Evolutionary conservation across 2,329 filamentous ascomycete genomes (phyloP).

Genomic region (Chrysoporthe puriensis): DNA sequence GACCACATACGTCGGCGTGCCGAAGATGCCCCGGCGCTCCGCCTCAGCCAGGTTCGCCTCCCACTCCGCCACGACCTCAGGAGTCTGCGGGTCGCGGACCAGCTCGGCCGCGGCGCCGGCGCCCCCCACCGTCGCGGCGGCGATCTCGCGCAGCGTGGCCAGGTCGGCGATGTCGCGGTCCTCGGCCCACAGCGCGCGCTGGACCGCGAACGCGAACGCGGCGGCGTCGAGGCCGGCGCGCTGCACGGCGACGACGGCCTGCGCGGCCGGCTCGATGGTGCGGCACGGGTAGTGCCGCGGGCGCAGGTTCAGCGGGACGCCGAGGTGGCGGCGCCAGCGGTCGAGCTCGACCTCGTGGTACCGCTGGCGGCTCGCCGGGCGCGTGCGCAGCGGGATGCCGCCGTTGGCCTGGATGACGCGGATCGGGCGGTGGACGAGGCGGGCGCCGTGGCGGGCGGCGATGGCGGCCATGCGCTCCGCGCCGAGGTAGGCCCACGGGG

Average conservation of each 20-base stretch:
- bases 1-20: slow-evolving; percentile 20
- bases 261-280: no score
- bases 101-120: no score
- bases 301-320: background rate
- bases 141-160: no score
- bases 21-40: slow-evolving; percentile 12
- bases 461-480: slow-evolving; percentile 11
- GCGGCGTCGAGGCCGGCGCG: no score
- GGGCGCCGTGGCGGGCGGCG: slow-evolving; percentile 8
- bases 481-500: slow-evolving; percentile 21
- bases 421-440: slow-evolving; percentile 15
- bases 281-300: no score
- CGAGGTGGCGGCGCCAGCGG: slow-evolving; percentile 18
- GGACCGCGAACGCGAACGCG: no score
- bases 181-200: no score
- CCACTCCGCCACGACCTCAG: no score
- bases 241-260: no score
- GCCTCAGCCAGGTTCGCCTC: slow-evolving; percentile 8
- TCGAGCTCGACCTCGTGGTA: slow-evolving; percentile 21
- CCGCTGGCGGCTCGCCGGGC: slow-evolving; percentile 18
- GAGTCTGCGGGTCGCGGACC: no score
- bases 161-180: no score
- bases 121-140: no score
- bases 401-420: slow-evolving; percentile 22
- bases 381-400: slow-evolving; percentile 12